Base-by-base conservation (phyloP, 495 filamentous ascomycete genomes). In the Pseudomonodictys pantanalensis region DNA sequence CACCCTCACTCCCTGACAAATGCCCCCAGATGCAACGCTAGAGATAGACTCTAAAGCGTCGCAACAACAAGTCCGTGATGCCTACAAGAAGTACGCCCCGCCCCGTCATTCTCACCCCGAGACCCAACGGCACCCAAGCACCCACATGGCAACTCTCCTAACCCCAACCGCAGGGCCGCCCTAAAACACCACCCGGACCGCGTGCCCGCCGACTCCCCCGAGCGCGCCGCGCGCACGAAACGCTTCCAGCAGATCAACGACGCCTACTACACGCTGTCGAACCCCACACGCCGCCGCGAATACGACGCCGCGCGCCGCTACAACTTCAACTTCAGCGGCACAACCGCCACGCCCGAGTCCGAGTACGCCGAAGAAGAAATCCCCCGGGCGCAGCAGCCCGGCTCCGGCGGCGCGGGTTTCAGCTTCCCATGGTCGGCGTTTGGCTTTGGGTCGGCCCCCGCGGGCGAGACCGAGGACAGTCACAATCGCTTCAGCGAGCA, bases 221-320 rank as follows among this genome's bases (percentile, higher is more conserved):
- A 96, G 63, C 87, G 92, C 52, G 67, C 83, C n/a, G 74, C 78
- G 2, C 86, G 92, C 60, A 98, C 93, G 6, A 85, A 86, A 64
- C 87, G 87, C 71, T 98, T 98, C 78, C 93, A 98, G 72, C 83
- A 89, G 58, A 88, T 98, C 67, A 98, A 96, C 77, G 93, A 97
- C 72, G 93, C 93, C 67, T 98, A 98, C 79, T 98, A 91, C 71
- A 95, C 91, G 22, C 87, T 98, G 38, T 91, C 87, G 0, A 91
- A 98, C 69, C 67, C 85, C 3, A 63, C 74, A 6, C 84, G 95
- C 1, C 86, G 93, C n/a, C 81, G 84, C 32, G 90, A 97, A 53
- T 98, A 97, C 75, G 92, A 98, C 69, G 78, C 83, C 42, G 81
- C 86, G 38, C 86, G 90, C 46, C 58, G 68, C 20, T 79, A 76